phyloP scores from a whole-genome alignment of 768 basidiomycete genomes.

The Phanerochaete carnosa region DNA sequence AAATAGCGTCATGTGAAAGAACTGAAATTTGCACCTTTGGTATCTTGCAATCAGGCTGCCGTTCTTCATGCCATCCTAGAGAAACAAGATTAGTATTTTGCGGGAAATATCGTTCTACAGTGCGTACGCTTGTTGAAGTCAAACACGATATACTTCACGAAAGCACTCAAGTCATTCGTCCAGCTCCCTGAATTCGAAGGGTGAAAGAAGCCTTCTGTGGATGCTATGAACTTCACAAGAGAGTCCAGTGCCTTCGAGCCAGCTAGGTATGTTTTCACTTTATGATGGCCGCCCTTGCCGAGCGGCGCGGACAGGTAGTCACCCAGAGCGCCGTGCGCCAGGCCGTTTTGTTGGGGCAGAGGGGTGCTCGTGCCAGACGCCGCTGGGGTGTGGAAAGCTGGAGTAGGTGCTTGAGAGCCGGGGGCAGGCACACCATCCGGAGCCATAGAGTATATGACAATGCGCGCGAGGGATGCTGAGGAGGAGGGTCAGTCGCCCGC shows the following conservation, averaged over 20 bases:
- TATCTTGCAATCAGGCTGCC: slow-evolving; percentile 75
- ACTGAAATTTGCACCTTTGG: slow-evolving; percentile 43
- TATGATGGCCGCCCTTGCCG: slow-evolving; percentile 39
- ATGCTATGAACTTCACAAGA: slow-evolving; percentile 78
- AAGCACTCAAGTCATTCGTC: slow-evolving; percentile 77
- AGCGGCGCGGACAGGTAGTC: slow-evolving; percentile 62
- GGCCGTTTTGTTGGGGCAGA: slow-evolving; percentile 32
- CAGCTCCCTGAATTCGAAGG: slow-evolving; percentile 84
- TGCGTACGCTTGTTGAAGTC: slow-evolving; percentile 77
- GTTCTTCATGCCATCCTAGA: slow-evolving; percentile 76
- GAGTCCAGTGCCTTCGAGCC: slow-evolving; percentile 86
- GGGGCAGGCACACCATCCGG: slow-evolving; percentile 56
- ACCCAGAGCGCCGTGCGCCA: slow-evolving; percentile 32
- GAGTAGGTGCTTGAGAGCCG: slow-evolving; percentile 65
- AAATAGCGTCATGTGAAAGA: background rate
- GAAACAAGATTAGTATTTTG: background rate
- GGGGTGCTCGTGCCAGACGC: slow-evolving; percentile 62
- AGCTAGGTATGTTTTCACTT: slow-evolving; percentile 60
- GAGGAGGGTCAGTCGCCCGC: background rate
- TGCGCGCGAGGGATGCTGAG: slow-evolving; percentile 73
- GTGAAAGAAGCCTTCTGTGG: slow-evolving; percentile 89
- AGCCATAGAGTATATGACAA: slow-evolving; percentile 89
- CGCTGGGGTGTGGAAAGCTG: slow-evolving; percentile 61
- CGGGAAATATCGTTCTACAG: background rate
- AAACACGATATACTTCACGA: slow-evolving; percentile 80